A percentile compares a stretch with the other conserved stretches of the same genome.
These are phyloP conservation scores for Aspergillus sp. DNA, from an alignment of 2,329 filamentous ascomycete genomes.

Conservation along the genomic window DNA sequence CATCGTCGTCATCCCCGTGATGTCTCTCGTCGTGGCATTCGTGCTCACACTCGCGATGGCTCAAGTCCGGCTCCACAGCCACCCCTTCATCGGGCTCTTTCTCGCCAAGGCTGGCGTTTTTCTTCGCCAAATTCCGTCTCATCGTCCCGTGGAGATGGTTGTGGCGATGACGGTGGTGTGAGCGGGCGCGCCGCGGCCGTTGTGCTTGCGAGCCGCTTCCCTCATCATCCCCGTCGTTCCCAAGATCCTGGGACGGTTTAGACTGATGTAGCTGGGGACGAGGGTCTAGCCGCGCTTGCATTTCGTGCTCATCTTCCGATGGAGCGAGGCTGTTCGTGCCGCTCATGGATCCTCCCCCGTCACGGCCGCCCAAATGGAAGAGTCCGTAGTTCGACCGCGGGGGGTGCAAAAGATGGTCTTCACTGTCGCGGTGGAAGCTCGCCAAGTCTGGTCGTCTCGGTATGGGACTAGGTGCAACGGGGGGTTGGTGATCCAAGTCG, in stretches of 20 bases:
- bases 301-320: conserved; percentile 30
- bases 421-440: conserved; percentile 26
- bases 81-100: conserved; percentile 28
- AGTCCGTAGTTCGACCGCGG: conserved; percentile 29
- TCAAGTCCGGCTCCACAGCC: neutral
- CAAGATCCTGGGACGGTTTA: conserved; percentile 27
- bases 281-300: conserved; percentile 9
- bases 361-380: conserved; percentile 40
- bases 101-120: conserved; percentile 28
- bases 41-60: conserved; percentile 2
- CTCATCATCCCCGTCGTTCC: conserved; percentile 37
- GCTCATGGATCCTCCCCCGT: conserved; percentile 46
- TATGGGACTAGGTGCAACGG: conserved; percentile 11
- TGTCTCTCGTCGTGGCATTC: neutral
- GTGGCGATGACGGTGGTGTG: conserved; percentile 21
- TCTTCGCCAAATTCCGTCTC: conserved; percentile 9
- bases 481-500: neutral
- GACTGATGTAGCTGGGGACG: conserved; percentile 12
- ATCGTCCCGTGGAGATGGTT: conserved; percentile 10
- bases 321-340: conserved; percentile 40
- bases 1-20: neutral
- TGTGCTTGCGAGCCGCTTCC: conserved; percentile 25
- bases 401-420: conserved; percentile 27
- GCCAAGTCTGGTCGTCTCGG: conserved; percentile 19
- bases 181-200: conserved; percentile 19